Percentiles rank a stretch among this genome's conserved stretches.
Evolutionary conservation across 768 basidiomycete species (phyloP).

Genomic region (Nidularia sp.): DNA sequence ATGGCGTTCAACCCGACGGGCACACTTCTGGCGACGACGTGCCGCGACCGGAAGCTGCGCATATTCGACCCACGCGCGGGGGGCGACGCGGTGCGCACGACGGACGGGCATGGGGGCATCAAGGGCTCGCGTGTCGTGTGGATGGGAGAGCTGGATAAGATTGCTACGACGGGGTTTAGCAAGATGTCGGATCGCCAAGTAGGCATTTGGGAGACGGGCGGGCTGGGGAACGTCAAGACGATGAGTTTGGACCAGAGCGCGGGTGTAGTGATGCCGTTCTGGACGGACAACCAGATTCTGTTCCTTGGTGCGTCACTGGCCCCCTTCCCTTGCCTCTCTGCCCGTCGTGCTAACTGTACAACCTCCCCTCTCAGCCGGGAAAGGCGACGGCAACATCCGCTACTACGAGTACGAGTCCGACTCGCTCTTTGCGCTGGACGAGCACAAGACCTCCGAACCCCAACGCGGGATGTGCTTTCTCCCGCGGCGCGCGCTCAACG

Average conservation of each 20-base stretch:
- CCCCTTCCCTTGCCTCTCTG: neutral
- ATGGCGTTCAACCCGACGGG: slow-evolving; percentile 81
- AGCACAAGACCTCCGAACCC: slow-evolving; percentile 87
- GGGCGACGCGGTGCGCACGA: slow-evolving; percentile 72
- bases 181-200: slow-evolving; percentile 95
- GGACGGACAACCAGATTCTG: slow-evolving; percentile 88
- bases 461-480: slow-evolving; percentile 98
- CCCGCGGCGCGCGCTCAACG: slow-evolving; percentile 85
- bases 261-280: slow-evolving; percentile 97
- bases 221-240: slow-evolving; percentile 73
- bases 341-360: neutral
- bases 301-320: slow-evolving; percentile 57
- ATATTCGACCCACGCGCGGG: slow-evolving; percentile 89
- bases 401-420: slow-evolving; percentile 95
- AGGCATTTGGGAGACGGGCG: slow-evolving; percentile 83
- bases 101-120: slow-evolving; percentile 90
- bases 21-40: slow-evolving; percentile 81
- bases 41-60: slow-evolving; percentile 87
- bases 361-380: slow-evolving; percentile 56
- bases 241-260: slow-evolving; percentile 82
- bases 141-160: slow-evolving; percentile 85
- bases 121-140: slow-evolving; percentile 87
- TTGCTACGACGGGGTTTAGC: slow-evolving; percentile 96
- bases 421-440: slow-evolving; percentile 67
- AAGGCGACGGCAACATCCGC: slow-evolving; percentile 97